Evolutionary conservation across 306 rosid genomes (phyloP).

Genomic region (Corylus avellana): DNA sequence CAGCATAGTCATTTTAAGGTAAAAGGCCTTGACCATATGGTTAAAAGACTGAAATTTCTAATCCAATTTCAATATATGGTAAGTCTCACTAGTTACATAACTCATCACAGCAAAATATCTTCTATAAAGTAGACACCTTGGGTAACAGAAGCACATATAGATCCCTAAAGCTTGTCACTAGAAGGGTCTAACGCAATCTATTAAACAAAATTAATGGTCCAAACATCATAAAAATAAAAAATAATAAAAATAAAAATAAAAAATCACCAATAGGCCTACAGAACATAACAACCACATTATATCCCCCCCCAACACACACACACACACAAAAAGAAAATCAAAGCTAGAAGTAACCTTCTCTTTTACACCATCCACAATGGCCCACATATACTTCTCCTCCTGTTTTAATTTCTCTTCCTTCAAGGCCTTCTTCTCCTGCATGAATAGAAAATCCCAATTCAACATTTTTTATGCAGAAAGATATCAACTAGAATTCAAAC

Average conservation of each 20-base stretch:
- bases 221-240: background rate
- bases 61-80: background rate
- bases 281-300: background rate
- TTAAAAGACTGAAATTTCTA: background rate
- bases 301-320: background rate
- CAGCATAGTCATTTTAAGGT: background rate
- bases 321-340: background rate
- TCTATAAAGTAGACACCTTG: background rate
- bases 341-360: slow-evolving; percentile 69
- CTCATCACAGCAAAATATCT: background rate
- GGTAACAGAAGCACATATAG: background rate
- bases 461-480: slow-evolving; percentile 6
- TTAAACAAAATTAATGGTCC: background rate
- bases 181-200: background rate
- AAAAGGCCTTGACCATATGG: background rate
- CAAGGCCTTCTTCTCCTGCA: slow-evolving; percentile 85
- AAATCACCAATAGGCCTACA: background rate
- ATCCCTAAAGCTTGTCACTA: background rate
- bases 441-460: slow-evolving; percentile 14
- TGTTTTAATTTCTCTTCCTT: slow-evolving; percentile 89
- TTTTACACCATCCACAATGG: slow-evolving; percentile 86
- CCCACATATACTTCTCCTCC: slow-evolving; percentile 99
- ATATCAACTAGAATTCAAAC: background rate
- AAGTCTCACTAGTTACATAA: background rate
- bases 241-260: background rate